These are phyloP conservation scores for Pochonia chlamydosporia DNA, from an alignment of 2,329 filamentous ascomycete species.

Conservation along the genomic window DNA sequence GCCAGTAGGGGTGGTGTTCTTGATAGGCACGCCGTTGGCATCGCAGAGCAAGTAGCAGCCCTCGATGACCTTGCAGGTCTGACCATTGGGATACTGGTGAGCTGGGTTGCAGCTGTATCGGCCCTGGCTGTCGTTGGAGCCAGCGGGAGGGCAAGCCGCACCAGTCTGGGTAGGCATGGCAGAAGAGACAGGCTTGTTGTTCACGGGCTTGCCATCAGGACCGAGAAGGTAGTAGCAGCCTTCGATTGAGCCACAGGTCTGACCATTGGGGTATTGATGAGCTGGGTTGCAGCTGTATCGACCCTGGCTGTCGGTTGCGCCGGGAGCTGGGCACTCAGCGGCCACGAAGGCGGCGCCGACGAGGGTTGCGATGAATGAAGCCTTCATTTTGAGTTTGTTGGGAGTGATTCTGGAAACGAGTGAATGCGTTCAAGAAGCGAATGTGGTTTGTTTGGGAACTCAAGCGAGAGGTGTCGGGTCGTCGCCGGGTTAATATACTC, in stretches of 20 bases:
- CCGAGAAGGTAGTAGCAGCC: conserved; percentile 8
- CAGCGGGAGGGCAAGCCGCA: conserved; percentile 8
- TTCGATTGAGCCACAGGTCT: conserved; percentile 4
- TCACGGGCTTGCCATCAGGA: not conserved
- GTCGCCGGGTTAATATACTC: too few species aligned
- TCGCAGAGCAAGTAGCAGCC: conserved; percentile 7
- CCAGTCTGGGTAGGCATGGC: not conserved
- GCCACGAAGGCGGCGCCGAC: not conserved
- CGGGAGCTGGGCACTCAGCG: conserved; percentile 1
- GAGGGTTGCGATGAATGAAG: not conserved
- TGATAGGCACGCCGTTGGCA: not conserved
- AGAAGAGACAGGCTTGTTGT: not conserved
- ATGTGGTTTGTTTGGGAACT: not conserved
- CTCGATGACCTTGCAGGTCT: conserved; percentile 6
- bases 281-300: conserved; percentile 13
- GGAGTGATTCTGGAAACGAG: not conserved
- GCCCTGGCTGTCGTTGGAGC: conserved; percentile 8
- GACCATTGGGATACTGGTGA: conserved; percentile 9
- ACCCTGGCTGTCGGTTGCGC: conserved; percentile 8
- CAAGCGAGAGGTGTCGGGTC: too few species aligned
- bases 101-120: conserved; percentile 13
- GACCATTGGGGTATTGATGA: conserved; percentile 9
- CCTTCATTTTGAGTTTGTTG: not conserved
- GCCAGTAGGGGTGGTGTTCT: not conserved
- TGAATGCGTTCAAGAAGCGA: not conserved